Conservation (phyloP, 179 eudicot genomes). For the Beta macrorhiza region DNA sequence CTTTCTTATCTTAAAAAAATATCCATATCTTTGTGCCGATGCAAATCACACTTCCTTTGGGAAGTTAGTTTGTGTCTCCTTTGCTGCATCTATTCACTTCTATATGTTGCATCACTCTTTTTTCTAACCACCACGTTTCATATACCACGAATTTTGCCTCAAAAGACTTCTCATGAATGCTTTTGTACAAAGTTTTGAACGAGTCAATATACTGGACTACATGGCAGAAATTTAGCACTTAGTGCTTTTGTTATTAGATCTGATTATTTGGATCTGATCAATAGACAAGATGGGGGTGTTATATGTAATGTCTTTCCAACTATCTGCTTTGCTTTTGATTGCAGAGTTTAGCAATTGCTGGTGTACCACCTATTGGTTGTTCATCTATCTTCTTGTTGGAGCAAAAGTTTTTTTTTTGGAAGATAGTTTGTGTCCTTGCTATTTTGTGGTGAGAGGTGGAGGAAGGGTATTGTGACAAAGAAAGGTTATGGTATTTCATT, state of each 20-base stretch:
- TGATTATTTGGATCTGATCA: not conserved
- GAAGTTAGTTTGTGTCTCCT: not conserved
- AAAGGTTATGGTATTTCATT: not conserved
- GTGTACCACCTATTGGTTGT: not conserved
- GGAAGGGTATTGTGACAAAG: conserved; percentile 4
- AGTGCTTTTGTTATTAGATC: conserved; percentile 1
- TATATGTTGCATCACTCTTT: not conserved
- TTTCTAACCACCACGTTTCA: not conserved
- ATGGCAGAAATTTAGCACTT: not conserved
- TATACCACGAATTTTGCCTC: not conserved
- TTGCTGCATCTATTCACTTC: not conserved
- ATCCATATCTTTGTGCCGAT: not conserved
- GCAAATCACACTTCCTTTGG: not conserved
- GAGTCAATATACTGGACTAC: conserved; percentile 5
- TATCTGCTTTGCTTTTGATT: conserved; percentile 9
- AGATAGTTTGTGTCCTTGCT: not conserved
- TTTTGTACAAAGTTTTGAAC: not conserved
- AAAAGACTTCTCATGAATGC: not conserved
- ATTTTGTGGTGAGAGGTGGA: not conserved
- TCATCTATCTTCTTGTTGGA: not conserved
- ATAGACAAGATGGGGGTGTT: not conserved
- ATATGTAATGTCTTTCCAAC: conserved; percentile 1
- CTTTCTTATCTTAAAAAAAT: not conserved
- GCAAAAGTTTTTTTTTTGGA: not conserved
- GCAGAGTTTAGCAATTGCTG: conserved; percentile 3